Percentiles rank a stretch among this genome's conserved stretches.
Evolutionary conservation across 441 rosid genomes (phyloP).

Genomic region (Bruguiera hainesii): DNA sequence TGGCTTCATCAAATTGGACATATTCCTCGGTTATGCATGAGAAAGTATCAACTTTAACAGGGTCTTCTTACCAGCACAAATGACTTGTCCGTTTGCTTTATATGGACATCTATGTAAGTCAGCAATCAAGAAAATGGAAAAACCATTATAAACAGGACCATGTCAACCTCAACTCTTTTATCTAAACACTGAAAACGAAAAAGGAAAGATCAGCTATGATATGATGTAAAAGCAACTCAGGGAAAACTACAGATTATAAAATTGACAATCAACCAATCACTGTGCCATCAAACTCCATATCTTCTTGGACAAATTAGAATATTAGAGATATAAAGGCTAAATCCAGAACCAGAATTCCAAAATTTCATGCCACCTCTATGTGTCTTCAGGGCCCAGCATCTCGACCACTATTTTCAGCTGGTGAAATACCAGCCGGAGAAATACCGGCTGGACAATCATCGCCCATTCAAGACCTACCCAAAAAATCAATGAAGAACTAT

Average conservation of each 20-base stretch:
- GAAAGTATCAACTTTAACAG: slow-evolving; percentile 64
- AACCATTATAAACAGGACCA: too few relatives aligned
- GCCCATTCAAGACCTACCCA: slow-evolving; percentile 89
- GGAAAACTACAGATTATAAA: background rate
- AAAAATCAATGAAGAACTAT: too few relatives aligned
- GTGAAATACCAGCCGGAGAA: slow-evolving; percentile 42
- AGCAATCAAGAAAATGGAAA: slow-evolving; percentile 20
- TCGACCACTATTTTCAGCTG: slow-evolving; percentile 74
- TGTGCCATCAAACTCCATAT: too few relatives aligned
- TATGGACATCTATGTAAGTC: slow-evolving; percentile 92
- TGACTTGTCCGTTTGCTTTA: slow-evolving; percentile 76
- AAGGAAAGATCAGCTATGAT: too few relatives aligned
- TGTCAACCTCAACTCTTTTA: too few relatives aligned
- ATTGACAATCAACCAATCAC: slow-evolving; percentile 53
- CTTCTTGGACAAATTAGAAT: too few relatives aligned
- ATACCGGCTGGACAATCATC: slow-evolving; percentile 81
- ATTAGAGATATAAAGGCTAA: slow-evolving; percentile 48
- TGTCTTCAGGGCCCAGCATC: too few relatives aligned
- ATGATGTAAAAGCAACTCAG: slow-evolving; percentile 14
- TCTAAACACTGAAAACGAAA: background rate
- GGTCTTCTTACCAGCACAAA: slow-evolving; percentile 74
- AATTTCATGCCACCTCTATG: slow-evolving; percentile 47
- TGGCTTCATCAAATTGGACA: slow-evolving; percentile 49
- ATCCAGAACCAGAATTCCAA: slow-evolving; percentile 77
- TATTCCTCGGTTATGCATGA: slow-evolving; percentile 58